phyloP scores from a whole-genome alignment of 768 basidiomycete species.

The Amanita phalloides region DNA sequence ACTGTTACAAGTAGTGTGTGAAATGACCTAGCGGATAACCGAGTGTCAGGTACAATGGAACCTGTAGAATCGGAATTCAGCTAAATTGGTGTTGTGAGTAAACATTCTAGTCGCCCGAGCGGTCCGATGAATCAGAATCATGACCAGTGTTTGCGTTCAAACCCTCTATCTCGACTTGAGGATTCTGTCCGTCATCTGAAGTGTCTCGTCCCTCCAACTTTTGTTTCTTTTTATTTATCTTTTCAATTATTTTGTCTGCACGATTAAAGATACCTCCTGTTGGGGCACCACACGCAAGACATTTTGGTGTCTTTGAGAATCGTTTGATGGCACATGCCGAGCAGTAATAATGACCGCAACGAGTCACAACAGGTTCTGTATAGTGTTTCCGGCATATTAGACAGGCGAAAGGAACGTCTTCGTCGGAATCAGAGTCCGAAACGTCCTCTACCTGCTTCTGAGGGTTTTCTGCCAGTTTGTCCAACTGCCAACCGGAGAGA shows the following conservation, averaged over 20 bases:
- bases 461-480: constrained; percentile 80
- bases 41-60: background rate
- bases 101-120: constrained; percentile 2
- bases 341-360: constrained; percentile 96
- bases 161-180: constrained; percentile 52
- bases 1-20: background rate
- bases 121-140: constrained; percentile 23
- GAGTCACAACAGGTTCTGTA: constrained; percentile 90
- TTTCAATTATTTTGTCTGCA: constrained; percentile 86
- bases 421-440: constrained; percentile 57
- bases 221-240: constrained; percentile 65
- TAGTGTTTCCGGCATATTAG: constrained; percentile 92
- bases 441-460: constrained; percentile 50
- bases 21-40: background rate
- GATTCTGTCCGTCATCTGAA: constrained; percentile 26
- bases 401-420: constrained; percentile 97
- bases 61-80: background rate
- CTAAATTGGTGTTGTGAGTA: background rate
- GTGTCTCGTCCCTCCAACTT: constrained; percentile 43
- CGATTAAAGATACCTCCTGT: constrained; percentile 97
- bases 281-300: constrained; percentile 85
- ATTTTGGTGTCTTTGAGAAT: constrained; percentile 90
- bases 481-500: constrained; percentile 97
- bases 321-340: constrained; percentile 92
- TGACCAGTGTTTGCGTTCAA: constrained; percentile 25